These are phyloP conservation scores for Elsinoe arachidis DNA, from an alignment of 2,329 filamentous ascomycete genomes.

Conservation along the genomic window DNA sequence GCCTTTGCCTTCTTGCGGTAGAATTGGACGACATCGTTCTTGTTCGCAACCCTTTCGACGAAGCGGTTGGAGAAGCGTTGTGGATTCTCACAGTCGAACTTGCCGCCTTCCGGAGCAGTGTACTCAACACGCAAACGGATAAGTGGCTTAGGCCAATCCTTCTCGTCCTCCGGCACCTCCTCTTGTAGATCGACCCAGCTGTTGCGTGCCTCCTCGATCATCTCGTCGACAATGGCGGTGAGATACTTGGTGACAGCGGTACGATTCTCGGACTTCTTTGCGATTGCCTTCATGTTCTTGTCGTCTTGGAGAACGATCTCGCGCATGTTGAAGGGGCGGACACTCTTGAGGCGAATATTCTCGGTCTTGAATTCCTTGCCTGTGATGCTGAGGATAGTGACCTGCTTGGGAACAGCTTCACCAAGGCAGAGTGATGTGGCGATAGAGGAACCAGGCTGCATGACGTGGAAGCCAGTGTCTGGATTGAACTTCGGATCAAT, in stretches of 20 bases:
- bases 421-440: slow-evolving; percentile 86
- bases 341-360: slow-evolving; percentile 73
- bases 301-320: slow-evolving; percentile 74
- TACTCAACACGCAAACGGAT: slow-evolving; percentile 88
- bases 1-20: slow-evolving; percentile 60
- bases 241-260: slow-evolving; percentile 70
- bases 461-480: slow-evolving; percentile 86
- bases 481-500: slow-evolving; percentile 78
- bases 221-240: slow-evolving; percentile 67
- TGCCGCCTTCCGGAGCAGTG: slow-evolving; percentile 71
- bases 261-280: slow-evolving; percentile 74
- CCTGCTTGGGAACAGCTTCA: slow-evolving; percentile 84
- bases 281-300: slow-evolving; percentile 65
- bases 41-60: slow-evolving; percentile 81
- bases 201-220: slow-evolving; percentile 75
- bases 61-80: slow-evolving; percentile 94
- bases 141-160: slow-evolving; percentile 66
- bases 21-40: slow-evolving; percentile 88
- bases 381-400: slow-evolving; percentile 74
- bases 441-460: slow-evolving; percentile 94
- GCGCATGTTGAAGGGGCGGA: slow-evolving; percentile 80
- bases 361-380: slow-evolving; percentile 74
- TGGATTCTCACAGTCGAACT: slow-evolving; percentile 87
- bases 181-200: slow-evolving; percentile 77
- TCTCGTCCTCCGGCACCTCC: slow-evolving; percentile 48